phyloP scores from a whole-genome alignment of 495 filamentous ascomycete species.

The Annulohypoxylon nitens region DNA sequence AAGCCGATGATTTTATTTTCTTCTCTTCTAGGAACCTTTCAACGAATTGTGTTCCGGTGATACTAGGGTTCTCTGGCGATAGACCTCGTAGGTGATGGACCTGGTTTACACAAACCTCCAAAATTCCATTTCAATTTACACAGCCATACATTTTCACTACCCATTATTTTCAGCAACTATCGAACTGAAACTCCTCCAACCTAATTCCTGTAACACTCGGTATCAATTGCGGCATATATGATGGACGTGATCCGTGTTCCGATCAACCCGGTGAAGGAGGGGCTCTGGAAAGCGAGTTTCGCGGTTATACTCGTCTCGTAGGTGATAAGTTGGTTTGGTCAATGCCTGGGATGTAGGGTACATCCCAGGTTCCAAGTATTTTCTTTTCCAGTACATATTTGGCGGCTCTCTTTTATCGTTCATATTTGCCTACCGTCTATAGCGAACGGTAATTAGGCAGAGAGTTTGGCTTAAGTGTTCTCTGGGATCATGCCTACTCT shows the following conservation, averaged over 20 bases:
- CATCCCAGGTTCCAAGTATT: constrained; percentile 14
- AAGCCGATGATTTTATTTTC: constrained; percentile 55
- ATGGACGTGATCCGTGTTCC: constrained; percentile 8
- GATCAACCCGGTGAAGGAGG: constrained; percentile 11
- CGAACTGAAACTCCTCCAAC: constrained; percentile 4
- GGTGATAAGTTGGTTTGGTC: constrained; percentile 10
- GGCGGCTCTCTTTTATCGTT: constrained; percentile 31
- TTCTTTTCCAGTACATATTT: constrained; percentile 53
- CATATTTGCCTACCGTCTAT: constrained; percentile 21
- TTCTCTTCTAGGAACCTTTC: constrained; percentile 22
- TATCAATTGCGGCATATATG: constrained; percentile 16
- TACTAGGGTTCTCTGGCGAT: constrained; percentile 40
- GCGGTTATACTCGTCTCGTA: constrained; percentile 3
- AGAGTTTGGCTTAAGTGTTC: not conserved
- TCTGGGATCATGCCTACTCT: constrained; percentile 9
- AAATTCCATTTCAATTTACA: constrained; percentile 48
- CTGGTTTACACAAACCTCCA: constrained; percentile 50
- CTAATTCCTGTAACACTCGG: constrained; percentile 13
- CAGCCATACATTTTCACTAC: constrained; percentile 41
- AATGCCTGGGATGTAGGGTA: constrained; percentile 16
- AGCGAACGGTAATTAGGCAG: not conserved
- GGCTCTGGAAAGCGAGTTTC: constrained; percentile 9
- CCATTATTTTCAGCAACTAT: constrained; percentile 30
- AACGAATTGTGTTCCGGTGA: constrained; percentile 18
- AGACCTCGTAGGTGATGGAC: constrained; percentile 43